Conservation (phyloP, 2,329 filamentous ascomycete species). For the Metarhizium brunneum region DNA sequence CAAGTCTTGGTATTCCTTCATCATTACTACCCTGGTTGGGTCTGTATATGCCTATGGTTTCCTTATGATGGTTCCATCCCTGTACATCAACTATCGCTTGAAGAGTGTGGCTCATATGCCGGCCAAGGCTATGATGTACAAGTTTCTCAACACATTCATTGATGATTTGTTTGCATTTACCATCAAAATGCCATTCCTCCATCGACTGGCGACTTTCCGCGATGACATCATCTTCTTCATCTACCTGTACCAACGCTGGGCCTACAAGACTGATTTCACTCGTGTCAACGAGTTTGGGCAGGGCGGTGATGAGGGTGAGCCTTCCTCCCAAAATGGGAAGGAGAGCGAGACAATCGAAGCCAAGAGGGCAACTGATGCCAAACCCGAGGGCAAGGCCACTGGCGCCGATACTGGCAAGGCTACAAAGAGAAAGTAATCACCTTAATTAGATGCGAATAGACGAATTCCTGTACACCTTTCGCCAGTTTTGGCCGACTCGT, state of each 20-base stretch:
- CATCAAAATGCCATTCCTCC: constrained; percentile 96
- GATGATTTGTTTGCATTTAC: constrained; percentile 98
- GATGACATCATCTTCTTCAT: constrained; percentile 98
- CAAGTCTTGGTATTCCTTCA: constrained; percentile 97
- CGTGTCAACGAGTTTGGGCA: constrained; percentile 97
- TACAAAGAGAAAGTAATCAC: constrained; percentile 31
- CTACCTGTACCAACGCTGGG: constrained; percentile 89
- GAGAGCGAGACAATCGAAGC: constrained; percentile 23
- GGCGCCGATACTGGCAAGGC: constrained; percentile 39
- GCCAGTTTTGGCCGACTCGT: not conserved
- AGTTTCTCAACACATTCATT: constrained; percentile 98
- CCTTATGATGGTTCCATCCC: constrained; percentile 94
- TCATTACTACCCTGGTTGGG: constrained; percentile 89
- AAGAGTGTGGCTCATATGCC: constrained; percentile 97
- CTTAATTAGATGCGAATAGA: not conserved
- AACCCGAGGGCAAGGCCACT: constrained; percentile 32
- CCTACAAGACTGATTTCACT: constrained; percentile 84
- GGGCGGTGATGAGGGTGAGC: constrained; percentile 69
- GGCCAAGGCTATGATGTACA: constrained; percentile 92
- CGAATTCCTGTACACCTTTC: not conserved
- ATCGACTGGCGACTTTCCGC: constrained; percentile 82
- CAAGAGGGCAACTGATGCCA: constrained; percentile 28
- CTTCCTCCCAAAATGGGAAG: constrained; percentile 21
- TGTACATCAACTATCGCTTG: constrained; percentile 98
- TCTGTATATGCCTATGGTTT: constrained; percentile 98